Evolutionary conservation across 2,329 filamentous ascomycete species (phyloP).

Genomic region (Allantophomopsis cytisporea): DNA sequence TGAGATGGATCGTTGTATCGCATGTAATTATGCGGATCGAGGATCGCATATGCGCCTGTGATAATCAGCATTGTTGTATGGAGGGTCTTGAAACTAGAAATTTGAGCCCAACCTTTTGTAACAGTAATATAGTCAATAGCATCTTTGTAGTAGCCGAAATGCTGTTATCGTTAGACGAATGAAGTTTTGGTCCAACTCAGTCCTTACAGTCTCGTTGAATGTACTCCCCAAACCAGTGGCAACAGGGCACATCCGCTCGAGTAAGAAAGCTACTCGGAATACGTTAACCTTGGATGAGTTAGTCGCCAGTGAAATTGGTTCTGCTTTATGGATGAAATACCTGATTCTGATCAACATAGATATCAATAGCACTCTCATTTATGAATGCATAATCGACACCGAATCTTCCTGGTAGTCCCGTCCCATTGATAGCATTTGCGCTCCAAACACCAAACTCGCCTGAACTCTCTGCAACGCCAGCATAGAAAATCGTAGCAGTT

Average conservation of each 20-base stretch:
- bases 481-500: conserved; percentile 29
- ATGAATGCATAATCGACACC: conserved; percentile 36
- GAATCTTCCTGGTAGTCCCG: conserved; percentile 32
- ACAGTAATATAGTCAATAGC: conserved; percentile 35
- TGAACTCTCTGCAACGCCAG: conserved; percentile 30
- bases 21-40: conserved; percentile 41
- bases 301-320: not conserved
- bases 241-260: conserved; percentile 35
- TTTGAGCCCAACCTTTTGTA: conserved; percentile 24
- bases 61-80: conserved; percentile 3
- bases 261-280: conserved; percentile 33
- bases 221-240: conserved; percentile 29
- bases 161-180: conserved; percentile 8
- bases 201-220: conserved; percentile 30
- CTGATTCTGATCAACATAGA: conserved; percentile 30
- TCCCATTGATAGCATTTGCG: conserved; percentile 19
- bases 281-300: conserved; percentile 21
- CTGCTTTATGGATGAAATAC: conserved; percentile 8
- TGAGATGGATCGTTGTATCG: conserved; percentile 34
- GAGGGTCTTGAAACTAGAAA: not conserved
- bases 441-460: conserved; percentile 32
- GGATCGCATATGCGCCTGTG: conserved; percentile 23
- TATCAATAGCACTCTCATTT: conserved; percentile 26
- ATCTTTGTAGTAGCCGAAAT: conserved; percentile 28
- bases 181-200: not conserved